A percentile compares a stretch with the other conserved stretches of the same genome.
phyloP scores from a whole-genome alignment of 257 asterid genomes.

The Solanum megistacrolobum region DNA sequence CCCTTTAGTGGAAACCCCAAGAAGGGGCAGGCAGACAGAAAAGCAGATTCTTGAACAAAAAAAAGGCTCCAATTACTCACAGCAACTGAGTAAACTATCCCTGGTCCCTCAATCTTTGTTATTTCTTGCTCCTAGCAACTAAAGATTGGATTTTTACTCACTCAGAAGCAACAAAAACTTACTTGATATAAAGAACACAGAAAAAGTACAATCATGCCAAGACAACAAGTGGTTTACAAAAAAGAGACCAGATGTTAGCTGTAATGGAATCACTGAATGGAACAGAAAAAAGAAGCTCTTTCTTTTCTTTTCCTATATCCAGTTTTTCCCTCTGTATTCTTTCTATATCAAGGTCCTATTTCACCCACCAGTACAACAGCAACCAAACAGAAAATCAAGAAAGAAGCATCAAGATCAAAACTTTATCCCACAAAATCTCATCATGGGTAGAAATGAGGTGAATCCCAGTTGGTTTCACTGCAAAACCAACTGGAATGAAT shows the following conservation, averaged over 20 bases:
- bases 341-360: constrained; percentile 1
- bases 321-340: constrained; percentile 2
- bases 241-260: constrained; percentile 8
- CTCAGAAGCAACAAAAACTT: not conserved
- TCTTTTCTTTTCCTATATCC: constrained; percentile 3
- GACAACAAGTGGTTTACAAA: constrained; percentile 5
- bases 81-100: not conserved
- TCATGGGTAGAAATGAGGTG: constrained; percentile 15
- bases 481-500: constrained; percentile 64
- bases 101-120: not conserved
- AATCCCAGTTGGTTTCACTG: constrained; percentile 42
- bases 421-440: constrained; percentile 26
- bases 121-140: not conserved
- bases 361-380: not conserved
- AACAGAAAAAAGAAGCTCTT: constrained; percentile 12
- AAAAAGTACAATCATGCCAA: constrained; percentile 28
- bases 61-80: constrained; percentile 2
- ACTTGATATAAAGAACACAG: constrained; percentile 17
- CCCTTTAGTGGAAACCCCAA: constrained; percentile 3
- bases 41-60: constrained; percentile 23
- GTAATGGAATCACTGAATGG: constrained; percentile 15
- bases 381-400: not conserved
- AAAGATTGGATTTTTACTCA: not conserved
- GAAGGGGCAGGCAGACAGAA: constrained; percentile 10
- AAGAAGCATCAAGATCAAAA: constrained; percentile 27